These are phyloP conservation scores for Peribolospora baueri DNA, from an alignment of 768 basidiomycete species.

Conservation along the genomic window DNA sequence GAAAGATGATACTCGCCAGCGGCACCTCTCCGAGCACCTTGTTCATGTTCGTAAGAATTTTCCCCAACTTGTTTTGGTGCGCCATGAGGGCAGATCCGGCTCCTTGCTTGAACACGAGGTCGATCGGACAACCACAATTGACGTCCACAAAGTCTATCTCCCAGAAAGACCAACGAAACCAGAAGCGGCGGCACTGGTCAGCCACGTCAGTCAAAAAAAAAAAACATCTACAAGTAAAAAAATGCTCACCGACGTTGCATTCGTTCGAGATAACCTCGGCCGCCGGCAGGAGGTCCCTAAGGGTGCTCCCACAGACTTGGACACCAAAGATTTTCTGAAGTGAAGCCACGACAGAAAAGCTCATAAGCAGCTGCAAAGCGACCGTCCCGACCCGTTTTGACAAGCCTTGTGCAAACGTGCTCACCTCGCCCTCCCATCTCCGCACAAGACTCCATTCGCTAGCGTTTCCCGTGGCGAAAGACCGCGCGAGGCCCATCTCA, in stretches of 20 bases:
- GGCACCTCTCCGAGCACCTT: slow-evolving; percentile 72
- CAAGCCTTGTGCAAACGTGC: background rate
- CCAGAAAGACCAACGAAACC: background rate
- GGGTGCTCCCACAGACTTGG: slow-evolving; percentile 75
- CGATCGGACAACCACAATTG: slow-evolving; percentile 94
- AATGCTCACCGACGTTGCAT: slow-evolving; percentile 23
- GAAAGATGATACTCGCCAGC: slow-evolving; percentile 26
- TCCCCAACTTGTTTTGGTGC: slow-evolving; percentile 52
- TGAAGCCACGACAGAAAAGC: slow-evolving; percentile 29
- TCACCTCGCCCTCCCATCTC: slow-evolving; percentile 17
- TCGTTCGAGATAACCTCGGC: slow-evolving; percentile 59
- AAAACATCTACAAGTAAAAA: slow-evolving; percentile 14
- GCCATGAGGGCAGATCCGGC: slow-evolving; percentile 35
- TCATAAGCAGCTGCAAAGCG: no score
- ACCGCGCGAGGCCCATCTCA: slow-evolving; percentile 88
- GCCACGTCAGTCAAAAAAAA: background rate
- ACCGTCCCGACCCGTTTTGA: background rate
- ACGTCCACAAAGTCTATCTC: slow-evolving; percentile 72
- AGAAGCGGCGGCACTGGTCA: background rate
- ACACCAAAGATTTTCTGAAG: slow-evolving; percentile 71
- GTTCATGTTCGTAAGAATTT: slow-evolving; percentile 75
- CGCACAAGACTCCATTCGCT: slow-evolving; percentile 89
- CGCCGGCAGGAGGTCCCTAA: slow-evolving; percentile 43
- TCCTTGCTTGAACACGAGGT: slow-evolving; percentile 57
- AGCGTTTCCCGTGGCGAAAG: slow-evolving; percentile 63